Evolutionary conservation across 2,329 filamentous ascomycete genomes (phyloP), one percentile per base, ranked within the genome.

Genomic region (Bipolaris zeicola): DNA sequence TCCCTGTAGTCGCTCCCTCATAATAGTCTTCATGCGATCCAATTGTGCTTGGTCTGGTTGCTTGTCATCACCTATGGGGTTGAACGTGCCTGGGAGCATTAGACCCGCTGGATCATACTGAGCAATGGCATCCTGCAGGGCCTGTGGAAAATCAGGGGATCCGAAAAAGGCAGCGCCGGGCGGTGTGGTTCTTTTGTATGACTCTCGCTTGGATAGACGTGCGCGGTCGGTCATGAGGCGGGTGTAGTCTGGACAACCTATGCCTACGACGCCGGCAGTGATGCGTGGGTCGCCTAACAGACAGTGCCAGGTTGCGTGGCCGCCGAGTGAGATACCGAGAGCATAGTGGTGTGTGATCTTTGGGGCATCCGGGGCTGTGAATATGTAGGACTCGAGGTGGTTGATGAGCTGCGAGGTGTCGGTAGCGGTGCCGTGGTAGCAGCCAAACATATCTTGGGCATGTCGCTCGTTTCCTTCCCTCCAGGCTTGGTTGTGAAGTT

Each of bases 371-470:
- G 63, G 60, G 7, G 77, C 77, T 4, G 82, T 82, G 67, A 90
- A 89, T 20, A 95, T 78, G 70, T 93, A 96, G 0, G 87, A 87
- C n/a, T 86, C 85, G 1, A 96, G 79, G 53, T 92, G 85, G 66
- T 92, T 89, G 63, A 98, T 88, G 60, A 98, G 78, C 8, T 88
- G 81, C 14, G 83, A 85, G 33, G 89, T 87, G 74, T 98, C 94
- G n/a, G 80, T 77, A 13, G 89, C 89, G 0, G 90, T 94, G 50
- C 86, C 86, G 63, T 85, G 85, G 57, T 93, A 89, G 59, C 87
- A 85, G 28, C 85, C 87, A 72, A 95, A 92, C 92, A 99, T 96
- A 75, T 99, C 95, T 71, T 91, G 87, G 0, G 92, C 94, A 78
- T 98, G 95, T 6, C 82, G 85, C 6, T 83, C 80, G 71, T 97